Conservation (phyloP, 345 rosid species). For the Citrus unshiu region DNA sequence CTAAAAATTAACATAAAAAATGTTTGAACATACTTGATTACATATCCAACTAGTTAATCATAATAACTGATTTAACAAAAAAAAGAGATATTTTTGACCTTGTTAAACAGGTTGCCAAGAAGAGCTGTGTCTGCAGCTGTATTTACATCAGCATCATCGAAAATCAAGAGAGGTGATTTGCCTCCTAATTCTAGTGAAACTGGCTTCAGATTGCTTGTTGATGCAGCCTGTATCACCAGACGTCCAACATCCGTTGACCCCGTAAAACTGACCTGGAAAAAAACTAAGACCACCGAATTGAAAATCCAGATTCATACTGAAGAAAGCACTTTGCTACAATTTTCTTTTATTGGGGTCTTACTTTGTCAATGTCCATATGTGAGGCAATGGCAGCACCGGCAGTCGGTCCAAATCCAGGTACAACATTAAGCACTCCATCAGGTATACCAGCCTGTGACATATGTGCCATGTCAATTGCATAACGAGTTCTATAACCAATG, state of each 20-base stretch:
- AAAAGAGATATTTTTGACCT: conserved; percentile 29
- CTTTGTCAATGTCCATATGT: conserved; percentile 88
- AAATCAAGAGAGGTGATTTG: conserved; percentile 74
- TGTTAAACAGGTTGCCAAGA: conserved; percentile 40
- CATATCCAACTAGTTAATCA: no score
- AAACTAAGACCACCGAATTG: not conserved
- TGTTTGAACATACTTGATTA: not conserved
- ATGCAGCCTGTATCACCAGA: conserved; percentile 67
- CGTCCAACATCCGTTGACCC: conserved; percentile 84
- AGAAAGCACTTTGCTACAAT: no score
- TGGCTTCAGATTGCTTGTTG: conserved; percentile 64
- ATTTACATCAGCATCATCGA: conserved; percentile 70
- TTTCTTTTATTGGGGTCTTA: not conserved
- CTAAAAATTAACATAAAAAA: conserved; percentile 14
- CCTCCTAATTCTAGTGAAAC: conserved; percentile 81
- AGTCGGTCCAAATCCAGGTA: conserved; percentile 65
- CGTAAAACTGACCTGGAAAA: conserved; percentile 63
- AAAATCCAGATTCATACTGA: not conserved
- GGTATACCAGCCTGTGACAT: conserved; percentile 67
- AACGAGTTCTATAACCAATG: not conserved
- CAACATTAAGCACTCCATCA: conserved; percentile 77
- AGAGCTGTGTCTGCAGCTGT: conserved; percentile 61
- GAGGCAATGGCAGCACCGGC: conserved; percentile 75
- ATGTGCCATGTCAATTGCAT: no score
- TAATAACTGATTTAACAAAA: no score